Evolutionary conservation across 129 eudicot species (phyloP), one percentile per base, ranked within the genome.

Genomic region (Apium graveolens): DNA sequence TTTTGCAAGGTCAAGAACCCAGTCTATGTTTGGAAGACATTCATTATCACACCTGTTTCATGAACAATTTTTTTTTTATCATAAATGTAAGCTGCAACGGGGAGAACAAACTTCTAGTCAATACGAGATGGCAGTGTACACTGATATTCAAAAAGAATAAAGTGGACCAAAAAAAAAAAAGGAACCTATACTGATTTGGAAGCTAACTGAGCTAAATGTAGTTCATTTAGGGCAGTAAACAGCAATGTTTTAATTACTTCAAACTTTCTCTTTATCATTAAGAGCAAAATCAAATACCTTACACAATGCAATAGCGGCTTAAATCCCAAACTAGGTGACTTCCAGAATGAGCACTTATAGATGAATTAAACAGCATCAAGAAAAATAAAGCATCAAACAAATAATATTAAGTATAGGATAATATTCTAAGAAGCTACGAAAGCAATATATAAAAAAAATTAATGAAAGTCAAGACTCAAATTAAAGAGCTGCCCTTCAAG

Each of bases 1-100:
- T 80, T 84, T 90, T 51, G 99, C 99, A 77, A 90, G 96, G 44
- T 84, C 78, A 75, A 96, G 97, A 71, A 96, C 99, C 97, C 97
- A 96, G 49, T 82, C 80, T 38, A 86, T 84, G 83, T 84, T 92
- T 75, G 99, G 99, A 79, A 96, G 97, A 86, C 88, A 82, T 51
- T 96, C 99, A 70, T 92, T 86, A 86, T 96, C 99, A 75, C 97
- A 96, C 90, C 99, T 96, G 87, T 75, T 79, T 74, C 77, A 76
- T 45, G 49, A 63, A 21, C 44, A 12, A 70, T 80, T 80, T 60
- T 20, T 10, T 80, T 80, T 60, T 20, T 10, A 60, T 26, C 32
- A 60, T 10, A n/a, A 53, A 53, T 11, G 9, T 5, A 1, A 53
- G 26, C 27, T 53, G 9, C 62, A 53, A 53, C 11, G 27, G 62